Evolutionary conservation across 257 asterid genomes (phyloP).

Genomic region (Solanum acaule): DNA sequence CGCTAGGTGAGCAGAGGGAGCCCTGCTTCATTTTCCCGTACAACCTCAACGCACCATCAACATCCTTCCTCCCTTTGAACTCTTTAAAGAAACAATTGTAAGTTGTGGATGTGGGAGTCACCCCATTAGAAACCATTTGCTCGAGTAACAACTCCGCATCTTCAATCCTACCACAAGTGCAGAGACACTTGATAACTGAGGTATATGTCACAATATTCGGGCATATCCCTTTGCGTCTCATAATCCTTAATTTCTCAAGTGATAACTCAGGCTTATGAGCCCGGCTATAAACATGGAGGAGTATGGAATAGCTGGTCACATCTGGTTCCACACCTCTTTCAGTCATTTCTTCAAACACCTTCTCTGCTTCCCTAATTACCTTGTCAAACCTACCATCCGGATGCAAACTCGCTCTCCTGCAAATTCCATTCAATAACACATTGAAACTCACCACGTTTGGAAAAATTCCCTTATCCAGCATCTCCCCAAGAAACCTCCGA

Average conservation of each 20-base stretch:
- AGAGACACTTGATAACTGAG: conserved; percentile 70
- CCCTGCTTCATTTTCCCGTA: conserved; percentile 60
- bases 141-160: conserved; percentile 58
- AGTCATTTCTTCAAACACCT: conserved; percentile 59
- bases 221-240: conserved; percentile 60
- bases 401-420: conserved; percentile 76
- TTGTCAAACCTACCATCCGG: conserved; percentile 62
- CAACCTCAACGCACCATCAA: conserved; percentile 53
- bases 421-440: conserved; percentile 72
- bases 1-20: conserved; percentile 36
- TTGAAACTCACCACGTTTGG: conserved; percentile 71
- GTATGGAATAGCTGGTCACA: conserved; percentile 64
- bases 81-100: conserved; percentile 76
- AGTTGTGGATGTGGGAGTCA: conserved; percentile 57
- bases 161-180: conserved; percentile 66
- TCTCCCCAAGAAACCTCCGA: conserved; percentile 52
- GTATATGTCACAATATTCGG: conserved; percentile 65
- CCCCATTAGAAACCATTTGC: conserved; percentile 55
- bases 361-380: conserved; percentile 67
- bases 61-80: conserved; percentile 71
- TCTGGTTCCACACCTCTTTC: conserved; percentile 71
- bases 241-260: conserved; percentile 62
- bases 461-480: conserved; percentile 59
- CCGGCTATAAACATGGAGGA: conserved; percentile 77
- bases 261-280: conserved; percentile 77